Evolutionary conservation across 2,329 filamentous ascomycete species (phyloP).

Genomic region (Cryphonectria naterciae): DNA sequence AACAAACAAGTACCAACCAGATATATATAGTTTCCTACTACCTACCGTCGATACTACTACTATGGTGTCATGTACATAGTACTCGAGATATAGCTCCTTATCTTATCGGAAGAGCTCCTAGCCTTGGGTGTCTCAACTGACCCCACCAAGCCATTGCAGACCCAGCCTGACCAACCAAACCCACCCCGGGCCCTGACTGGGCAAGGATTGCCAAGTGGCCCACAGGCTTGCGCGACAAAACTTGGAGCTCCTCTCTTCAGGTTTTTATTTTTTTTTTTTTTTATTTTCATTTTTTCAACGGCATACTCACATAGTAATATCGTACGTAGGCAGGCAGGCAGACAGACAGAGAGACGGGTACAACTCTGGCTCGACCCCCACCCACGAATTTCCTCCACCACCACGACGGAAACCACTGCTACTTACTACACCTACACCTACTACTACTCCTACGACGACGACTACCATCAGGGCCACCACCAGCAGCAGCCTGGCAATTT

Average conservation of each 20-base stretch:
- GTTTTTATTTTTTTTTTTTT: too few relatives aligned
- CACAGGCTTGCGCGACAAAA: neutral
- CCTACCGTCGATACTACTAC: neutral
- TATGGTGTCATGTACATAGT: neutral
- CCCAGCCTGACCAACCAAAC: neutral
- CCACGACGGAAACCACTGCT: neutral
- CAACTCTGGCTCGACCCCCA: neutral
- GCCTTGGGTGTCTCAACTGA: neutral
- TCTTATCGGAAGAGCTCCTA: conserved; percentile 3
- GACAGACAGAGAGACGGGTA: neutral
- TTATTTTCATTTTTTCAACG: neutral
- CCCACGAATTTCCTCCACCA: neutral
- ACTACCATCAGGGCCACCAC: neutral
- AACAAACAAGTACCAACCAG: too few relatives aligned
- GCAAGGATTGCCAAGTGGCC: conserved; percentile 14
- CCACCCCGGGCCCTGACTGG: conserved; percentile 1
- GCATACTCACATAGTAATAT: neutral
- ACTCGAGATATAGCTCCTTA: neutral
- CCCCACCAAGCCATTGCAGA: neutral
- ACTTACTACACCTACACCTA: too few relatives aligned
- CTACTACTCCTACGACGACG: neutral
- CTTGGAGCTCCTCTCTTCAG: neutral
- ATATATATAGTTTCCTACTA: too few relatives aligned
- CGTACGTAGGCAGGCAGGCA: neutral
- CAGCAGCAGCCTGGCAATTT: neutral